A percentile compares a stretch with the other conserved stretches of the same genome.
Evolutionary conservation across 257 asterid species (phyloP).

Genomic region (Nicotiana benthamiana): DNA sequence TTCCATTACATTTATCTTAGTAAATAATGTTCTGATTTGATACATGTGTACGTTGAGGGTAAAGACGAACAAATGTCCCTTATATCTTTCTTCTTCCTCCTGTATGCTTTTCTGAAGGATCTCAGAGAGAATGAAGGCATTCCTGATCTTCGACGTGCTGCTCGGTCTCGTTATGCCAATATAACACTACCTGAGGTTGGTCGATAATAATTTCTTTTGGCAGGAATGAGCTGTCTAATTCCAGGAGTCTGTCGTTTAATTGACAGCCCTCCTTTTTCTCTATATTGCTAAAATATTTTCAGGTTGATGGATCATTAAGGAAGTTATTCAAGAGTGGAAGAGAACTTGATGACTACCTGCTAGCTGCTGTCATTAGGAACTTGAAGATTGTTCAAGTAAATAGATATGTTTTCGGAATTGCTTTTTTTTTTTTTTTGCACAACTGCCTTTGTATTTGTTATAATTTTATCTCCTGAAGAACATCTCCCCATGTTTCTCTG

Average conservation of each 20-base stretch:
- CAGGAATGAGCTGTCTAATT: background rate
- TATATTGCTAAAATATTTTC: slow-evolving; percentile 8
- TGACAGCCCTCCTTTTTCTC: background rate
- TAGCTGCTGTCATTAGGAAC: slow-evolving; percentile 78
- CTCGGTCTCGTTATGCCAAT: slow-evolving; percentile 69
- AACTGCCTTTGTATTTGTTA: background rate
- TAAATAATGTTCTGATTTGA: background rate
- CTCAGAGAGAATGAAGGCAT: slow-evolving; percentile 87
- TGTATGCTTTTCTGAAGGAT: slow-evolving; percentile 40
- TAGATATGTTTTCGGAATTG: background rate
- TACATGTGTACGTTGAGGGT: background rate
- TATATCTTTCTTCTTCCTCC: slow-evolving; percentile 9
- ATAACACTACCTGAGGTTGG: slow-evolving; percentile 71
- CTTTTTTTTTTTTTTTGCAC: background rate
- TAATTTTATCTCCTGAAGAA: background rate
- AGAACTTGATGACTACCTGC: slow-evolving; percentile 61
- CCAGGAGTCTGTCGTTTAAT: background rate
- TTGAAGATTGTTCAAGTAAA: slow-evolving; percentile 82
- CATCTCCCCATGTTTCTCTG: background rate
- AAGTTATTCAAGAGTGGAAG: slow-evolving; percentile 64
- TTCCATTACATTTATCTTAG: background rate
- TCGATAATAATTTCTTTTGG: slow-evolving; percentile 1
- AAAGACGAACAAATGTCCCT: background rate
- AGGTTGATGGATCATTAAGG: slow-evolving; percentile 61
- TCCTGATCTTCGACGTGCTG: slow-evolving; percentile 87